Evolutionary conservation across 2,329 filamentous ascomycete genomes (phyloP).

Genomic region (Colletotrichum abscissum): DNA sequence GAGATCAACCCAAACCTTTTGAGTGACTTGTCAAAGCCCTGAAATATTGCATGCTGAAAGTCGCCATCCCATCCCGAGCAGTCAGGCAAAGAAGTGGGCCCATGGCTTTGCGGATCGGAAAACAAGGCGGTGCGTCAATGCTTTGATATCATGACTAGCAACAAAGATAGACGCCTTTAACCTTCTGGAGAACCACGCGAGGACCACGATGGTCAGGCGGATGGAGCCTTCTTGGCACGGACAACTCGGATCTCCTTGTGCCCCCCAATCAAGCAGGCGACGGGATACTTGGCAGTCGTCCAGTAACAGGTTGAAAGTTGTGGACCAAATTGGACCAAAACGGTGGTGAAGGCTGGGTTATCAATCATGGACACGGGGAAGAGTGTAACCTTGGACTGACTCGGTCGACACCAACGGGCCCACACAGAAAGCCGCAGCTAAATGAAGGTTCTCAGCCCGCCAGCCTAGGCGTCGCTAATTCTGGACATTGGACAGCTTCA

Average conservation of each 20-base stretch:
- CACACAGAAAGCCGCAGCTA: neutral
- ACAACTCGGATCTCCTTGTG: constrained; percentile 11
- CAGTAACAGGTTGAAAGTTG: neutral
- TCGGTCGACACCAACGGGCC: neutral
- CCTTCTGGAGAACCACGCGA: constrained; percentile 12
- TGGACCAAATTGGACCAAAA: neutral
- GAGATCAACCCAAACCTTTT: no score
- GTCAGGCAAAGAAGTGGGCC: neutral
- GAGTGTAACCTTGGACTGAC: constrained; percentile 12
- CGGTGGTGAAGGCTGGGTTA: neutral
- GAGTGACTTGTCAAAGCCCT: no score
- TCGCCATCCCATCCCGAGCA: no score
- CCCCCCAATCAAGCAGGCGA: neutral
- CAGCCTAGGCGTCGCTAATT: neutral
- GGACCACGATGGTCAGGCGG: constrained; percentile 1
- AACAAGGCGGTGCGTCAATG: neutral
- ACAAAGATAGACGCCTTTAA: neutral
- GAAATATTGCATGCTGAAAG: no score
- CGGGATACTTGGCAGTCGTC: no score
- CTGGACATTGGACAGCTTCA: neutral
- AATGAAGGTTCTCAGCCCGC: neutral
- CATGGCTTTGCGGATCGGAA: no score
- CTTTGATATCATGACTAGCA: neutral
- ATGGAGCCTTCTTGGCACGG: neutral
- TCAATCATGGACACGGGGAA: neutral